Evolutionary conservation across 148 eudicot genomes (phyloP).

Genomic region (Oxyria digyna): DNA sequence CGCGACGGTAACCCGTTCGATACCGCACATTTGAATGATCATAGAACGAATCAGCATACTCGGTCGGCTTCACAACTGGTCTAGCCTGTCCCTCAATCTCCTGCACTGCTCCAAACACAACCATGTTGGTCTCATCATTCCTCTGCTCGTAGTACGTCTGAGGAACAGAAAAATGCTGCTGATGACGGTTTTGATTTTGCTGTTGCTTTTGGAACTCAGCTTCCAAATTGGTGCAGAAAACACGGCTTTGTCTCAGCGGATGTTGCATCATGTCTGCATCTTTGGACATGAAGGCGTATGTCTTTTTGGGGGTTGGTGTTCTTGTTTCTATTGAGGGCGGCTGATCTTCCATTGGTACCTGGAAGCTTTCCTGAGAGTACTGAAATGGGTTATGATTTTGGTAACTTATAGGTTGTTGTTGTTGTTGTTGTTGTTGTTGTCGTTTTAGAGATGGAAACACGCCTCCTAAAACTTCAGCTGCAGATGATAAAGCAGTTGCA

Average conservation of each 20-base stretch:
- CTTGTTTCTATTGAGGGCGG: slow-evolving; percentile 76
- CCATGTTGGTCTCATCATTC: slow-evolving; percentile 52
- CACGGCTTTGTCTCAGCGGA: slow-evolving; percentile 58
- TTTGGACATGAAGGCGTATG: slow-evolving; percentile 82
- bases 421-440: no score
- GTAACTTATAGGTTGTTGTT: slow-evolving; percentile 22
- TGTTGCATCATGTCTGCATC: slow-evolving; percentile 78
- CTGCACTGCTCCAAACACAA: slow-evolving; percentile 89
- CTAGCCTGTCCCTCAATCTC: slow-evolving; percentile 37
- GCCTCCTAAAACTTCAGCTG: slow-evolving; percentile 50
- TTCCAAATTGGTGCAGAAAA: slow-evolving; percentile 59
- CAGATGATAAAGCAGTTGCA: slow-evolving; percentile 35
- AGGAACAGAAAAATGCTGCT: slow-evolving; percentile 42
- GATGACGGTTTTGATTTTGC: slow-evolving; percentile 48
- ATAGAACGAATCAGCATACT: slow-evolving; percentile 30
- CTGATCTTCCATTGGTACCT: slow-evolving; percentile 72
- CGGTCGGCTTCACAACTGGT: slow-evolving; percentile 53
- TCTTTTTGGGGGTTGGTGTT: slow-evolving; percentile 72
- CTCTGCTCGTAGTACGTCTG: slow-evolving; percentile 85
- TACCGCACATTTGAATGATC: slow-evolving; percentile 22
- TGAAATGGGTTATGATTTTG: slow-evolving; percentile 26
- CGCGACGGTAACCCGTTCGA: slow-evolving; percentile 23
- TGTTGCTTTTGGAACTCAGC: no score
- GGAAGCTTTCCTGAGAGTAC: slow-evolving; percentile 67
- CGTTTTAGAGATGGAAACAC: slow-evolving; percentile 43